These are phyloP conservation scores for Aspergillus flavus DNA, from an alignment of 2,329 filamentous ascomycete genomes.

Conservation along the genomic window DNA sequence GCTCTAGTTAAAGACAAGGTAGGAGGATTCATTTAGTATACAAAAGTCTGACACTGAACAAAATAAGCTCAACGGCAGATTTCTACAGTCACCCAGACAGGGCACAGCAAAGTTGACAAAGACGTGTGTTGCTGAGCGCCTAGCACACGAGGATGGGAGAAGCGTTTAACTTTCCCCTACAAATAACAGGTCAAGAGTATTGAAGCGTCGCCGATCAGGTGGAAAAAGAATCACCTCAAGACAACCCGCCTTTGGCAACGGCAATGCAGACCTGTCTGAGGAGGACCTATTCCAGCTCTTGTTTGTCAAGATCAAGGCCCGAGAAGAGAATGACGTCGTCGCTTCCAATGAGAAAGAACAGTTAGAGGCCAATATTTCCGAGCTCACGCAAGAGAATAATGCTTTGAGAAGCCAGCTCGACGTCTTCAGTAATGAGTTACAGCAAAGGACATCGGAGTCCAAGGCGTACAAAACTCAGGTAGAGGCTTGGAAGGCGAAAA, in stretches of 20 bases:
- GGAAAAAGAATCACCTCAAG: constrained; percentile 6
- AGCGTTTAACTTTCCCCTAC: background rate
- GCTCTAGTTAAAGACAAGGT: background rate
- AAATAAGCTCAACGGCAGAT: background rate
- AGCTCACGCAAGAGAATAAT: constrained; percentile 33
- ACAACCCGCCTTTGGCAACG: background rate
- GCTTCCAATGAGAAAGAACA: constrained; percentile 25
- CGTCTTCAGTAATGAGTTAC: constrained; percentile 18
- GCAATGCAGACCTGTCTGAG: constrained; percentile 29
- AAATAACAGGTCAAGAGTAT: constrained; percentile 14
- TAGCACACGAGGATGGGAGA: background rate
- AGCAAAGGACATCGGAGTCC: constrained; percentile 25
- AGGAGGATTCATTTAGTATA: background rate
- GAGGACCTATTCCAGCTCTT: constrained; percentile 41
- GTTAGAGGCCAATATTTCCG: constrained; percentile 29
- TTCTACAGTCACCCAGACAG: background rate
- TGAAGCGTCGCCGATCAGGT: constrained; percentile 20
- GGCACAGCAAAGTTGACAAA: background rate
- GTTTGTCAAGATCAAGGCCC: constrained; percentile 35
- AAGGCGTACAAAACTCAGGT: constrained; percentile 27
- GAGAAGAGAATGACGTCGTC: constrained; percentile 36
- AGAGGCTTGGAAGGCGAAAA: constrained; percentile 38
- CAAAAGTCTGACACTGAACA: background rate
- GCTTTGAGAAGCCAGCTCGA: constrained; percentile 28
- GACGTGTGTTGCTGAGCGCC: background rate